phyloP scores from a whole-genome alignment of 2,329 filamentous ascomycete species.

The Trichoderma breve region DNA sequence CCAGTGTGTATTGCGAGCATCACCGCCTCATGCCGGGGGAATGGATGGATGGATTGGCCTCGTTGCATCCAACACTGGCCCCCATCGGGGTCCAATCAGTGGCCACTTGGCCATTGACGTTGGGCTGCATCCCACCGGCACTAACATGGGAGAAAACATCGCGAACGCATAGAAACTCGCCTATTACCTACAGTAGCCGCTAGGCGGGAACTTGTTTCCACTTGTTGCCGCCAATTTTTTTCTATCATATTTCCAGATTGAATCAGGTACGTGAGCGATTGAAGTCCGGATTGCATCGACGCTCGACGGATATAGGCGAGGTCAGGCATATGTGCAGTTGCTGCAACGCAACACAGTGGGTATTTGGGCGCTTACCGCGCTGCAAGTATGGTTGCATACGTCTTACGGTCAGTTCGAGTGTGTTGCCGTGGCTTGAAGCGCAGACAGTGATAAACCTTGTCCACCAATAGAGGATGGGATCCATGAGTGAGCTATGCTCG shows the following conservation, averaged over 20 bases:
- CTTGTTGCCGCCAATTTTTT: background rate
- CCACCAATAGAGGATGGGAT: background rate
- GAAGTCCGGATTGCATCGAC: background rate
- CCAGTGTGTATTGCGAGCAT: background rate
- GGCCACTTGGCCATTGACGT: background rate
- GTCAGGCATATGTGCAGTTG: background rate
- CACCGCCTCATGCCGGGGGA: background rate
- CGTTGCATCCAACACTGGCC: background rate
- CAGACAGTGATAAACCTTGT: background rate
- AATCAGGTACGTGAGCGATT: background rate
- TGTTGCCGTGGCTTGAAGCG: background rate
- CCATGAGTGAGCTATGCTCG: background rate
- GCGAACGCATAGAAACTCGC: background rate
- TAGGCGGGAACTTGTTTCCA: background rate
- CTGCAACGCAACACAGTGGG: background rate
- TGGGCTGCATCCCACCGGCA: background rate
- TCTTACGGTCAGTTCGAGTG: conserved; percentile 1
- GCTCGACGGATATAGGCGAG: background rate
- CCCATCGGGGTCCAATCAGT: background rate
- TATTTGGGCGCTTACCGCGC: conserved; percentile 15
- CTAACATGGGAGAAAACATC: background rate
- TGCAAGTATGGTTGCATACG: conserved; percentile 9
- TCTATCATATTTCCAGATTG: background rate
- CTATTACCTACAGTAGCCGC: background rate
- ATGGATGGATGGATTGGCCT: background rate